Conservation (phyloP, 2,329 filamentous ascomycete species). For the Podosphaera fusca region DNA sequence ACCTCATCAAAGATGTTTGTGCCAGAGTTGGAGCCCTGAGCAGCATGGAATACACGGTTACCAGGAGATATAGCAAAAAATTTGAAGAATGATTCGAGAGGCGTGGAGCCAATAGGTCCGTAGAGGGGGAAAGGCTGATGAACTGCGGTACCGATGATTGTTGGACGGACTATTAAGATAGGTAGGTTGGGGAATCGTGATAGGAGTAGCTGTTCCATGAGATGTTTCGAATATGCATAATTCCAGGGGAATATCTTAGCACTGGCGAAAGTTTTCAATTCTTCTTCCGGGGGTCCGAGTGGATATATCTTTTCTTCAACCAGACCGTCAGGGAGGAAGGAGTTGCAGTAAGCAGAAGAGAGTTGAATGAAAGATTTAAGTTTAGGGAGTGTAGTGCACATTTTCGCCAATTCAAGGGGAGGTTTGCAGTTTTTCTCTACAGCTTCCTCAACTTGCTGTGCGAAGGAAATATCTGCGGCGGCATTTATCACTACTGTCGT, state of each 20-base stretch:
- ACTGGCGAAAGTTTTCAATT: constrained; percentile 2
- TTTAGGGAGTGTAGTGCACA: constrained; percentile 1
- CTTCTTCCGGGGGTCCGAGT: constrained; percentile 2
- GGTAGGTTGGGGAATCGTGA: constrained; percentile 3
- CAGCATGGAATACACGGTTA: constrained; percentile 2
- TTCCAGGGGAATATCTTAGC: constrained; percentile 2
- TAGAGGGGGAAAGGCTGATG: constrained; percentile 3
- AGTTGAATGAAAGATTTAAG: constrained; percentile 3
- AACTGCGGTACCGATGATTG: constrained; percentile 3
- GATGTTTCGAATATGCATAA: constrained; percentile 4
- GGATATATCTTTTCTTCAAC: constrained; percentile 3
- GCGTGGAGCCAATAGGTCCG: constrained; percentile 1
- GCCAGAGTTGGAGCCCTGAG: not conserved
- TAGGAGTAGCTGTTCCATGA: constrained; percentile 2
- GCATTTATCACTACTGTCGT: constrained; percentile 3
- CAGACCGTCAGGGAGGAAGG: constrained; percentile 1
- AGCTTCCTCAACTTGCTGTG: not conserved
- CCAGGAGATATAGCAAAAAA: not conserved
- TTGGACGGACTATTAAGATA: constrained; percentile 3
- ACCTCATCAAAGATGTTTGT: constrained; percentile 4
- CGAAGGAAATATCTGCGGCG: constrained; percentile 3
- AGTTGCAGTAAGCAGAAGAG: constrained; percentile 2
- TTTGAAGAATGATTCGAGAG: constrained; percentile 1
- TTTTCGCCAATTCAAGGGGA: constrained; percentile 2
- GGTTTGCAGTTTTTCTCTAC: constrained; percentile 3